A percentile compares a stretch with the other conserved stretches of the same genome.
phyloP scores from a whole-genome alignment of 1,284 basidiomycete genomes.

The Anthracocystis setariae region DNA sequence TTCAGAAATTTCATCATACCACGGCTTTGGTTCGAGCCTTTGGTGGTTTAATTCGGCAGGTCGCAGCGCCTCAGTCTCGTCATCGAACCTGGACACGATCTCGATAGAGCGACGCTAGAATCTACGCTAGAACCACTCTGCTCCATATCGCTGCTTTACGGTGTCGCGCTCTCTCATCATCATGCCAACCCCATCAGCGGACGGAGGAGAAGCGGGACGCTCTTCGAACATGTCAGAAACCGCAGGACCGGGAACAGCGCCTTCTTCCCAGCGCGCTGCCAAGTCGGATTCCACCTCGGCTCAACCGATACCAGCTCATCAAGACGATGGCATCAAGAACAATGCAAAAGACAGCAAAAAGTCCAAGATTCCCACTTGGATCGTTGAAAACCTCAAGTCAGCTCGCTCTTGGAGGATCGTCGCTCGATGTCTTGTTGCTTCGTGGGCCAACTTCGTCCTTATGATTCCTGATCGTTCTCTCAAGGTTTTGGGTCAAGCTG shows the following conservation, averaged over 20 bases:
- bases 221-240: background rate
- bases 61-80: background rate
- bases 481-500: conserved; percentile 59
- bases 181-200: no score
- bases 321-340: background rate
- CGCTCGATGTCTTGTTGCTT: conserved; percentile 62
- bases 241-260: background rate
- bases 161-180: no score
- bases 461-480: conserved; percentile 57
- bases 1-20: no score
- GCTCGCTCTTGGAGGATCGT: conserved; percentile 38
- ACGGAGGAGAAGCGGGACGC: background rate
- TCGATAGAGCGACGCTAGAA: no score
- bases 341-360: background rate
- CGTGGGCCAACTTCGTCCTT: conserved; percentile 60
- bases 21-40: no score
- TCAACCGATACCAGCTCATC: background rate
- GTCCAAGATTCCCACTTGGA: conserved; percentile 44
- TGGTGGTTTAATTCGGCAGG: no score
- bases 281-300: background rate
- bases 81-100: no score
- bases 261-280: background rate
- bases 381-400: conserved; percentile 43
- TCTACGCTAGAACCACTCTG: background rate
- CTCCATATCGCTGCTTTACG: background rate